Base-by-base conservation (phyloP, 1,284 basidiomycete species). In the Boletus hoseneyae region DNA sequence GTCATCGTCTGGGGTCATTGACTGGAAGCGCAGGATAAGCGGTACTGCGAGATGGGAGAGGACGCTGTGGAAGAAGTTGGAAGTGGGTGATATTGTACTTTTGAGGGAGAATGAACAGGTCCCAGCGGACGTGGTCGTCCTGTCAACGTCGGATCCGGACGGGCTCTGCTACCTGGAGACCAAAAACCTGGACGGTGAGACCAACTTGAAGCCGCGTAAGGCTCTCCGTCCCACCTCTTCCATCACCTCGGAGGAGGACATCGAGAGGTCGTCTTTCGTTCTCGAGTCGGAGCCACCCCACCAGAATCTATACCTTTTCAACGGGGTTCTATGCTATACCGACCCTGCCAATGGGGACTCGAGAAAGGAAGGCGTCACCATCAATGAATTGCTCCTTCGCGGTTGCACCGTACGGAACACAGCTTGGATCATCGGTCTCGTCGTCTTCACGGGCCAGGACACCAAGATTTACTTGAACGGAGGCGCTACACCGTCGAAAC, bases 401-500 rank as follows among this genome's bases (percentile, higher is more conserved):
- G 96, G 96, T 0, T 97, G 93, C 65, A 80, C 90, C 0, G 70
- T 98, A n/a, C 80, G 96, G 38, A 98, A 98, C 65, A 97, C 94
- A 0, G 74, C 83, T 29, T 99, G 96, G 96, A 80, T 95, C 48
- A 92, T 98, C 56, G 95, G 93, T 8, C 69, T 99, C 30, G 95
- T 98, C 32, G 85, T 90, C 29, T 99, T 94, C 70, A 99, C 96
- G 0, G 96, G 96, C 29, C 80, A 83, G 3, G 95, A 99, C 71
- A 95, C 95, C 45, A 99, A 98, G 79, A 98, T 98, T 65, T 96
- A 98, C 90, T 73, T 97, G 57, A 99, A 98, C 62, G 91, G 91
- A 34, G 93, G 93, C 21, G 87, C 85, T 15, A 94, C 92, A 0
- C 92, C 92, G 1, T 93, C 90, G 16, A 98, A 98, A 66, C 87